Evolutionary conservation across 2,329 filamentous ascomycete species (phyloP).

Genomic region (Aspergillus felis): DNA sequence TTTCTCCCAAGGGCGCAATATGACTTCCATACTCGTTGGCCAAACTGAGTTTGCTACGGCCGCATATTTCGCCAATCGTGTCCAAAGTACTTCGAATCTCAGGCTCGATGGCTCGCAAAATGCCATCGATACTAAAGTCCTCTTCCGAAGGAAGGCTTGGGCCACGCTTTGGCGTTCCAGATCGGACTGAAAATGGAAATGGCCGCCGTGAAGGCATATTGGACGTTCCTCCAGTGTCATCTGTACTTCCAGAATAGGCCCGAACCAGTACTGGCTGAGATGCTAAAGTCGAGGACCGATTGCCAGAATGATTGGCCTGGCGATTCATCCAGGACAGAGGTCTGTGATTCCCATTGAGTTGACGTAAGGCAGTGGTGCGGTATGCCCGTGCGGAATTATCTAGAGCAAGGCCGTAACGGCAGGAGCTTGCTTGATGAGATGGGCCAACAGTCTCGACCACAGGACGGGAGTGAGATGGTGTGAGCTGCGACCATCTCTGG

Average conservation of each 20-base stretch:
- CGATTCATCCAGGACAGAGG: slow-evolving; percentile 23
- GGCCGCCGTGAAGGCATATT: slow-evolving; percentile 31
- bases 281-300: slow-evolving; percentile 26
- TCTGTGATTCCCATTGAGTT: slow-evolving; percentile 27
- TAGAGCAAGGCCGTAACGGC: slow-evolving; percentile 21
- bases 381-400: slow-evolving; percentile 31
- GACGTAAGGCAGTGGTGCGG: slow-evolving; percentile 30
- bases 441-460: slow-evolving; percentile 16
- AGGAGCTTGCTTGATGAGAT: slow-evolving; percentile 21
- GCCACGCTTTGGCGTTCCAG: slow-evolving; percentile 18
- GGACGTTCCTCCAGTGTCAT: slow-evolving; percentile 24
- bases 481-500: slow-evolving; percentile 29
- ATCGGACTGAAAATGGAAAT: slow-evolving; percentile 26
- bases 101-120: slow-evolving; percentile 54
- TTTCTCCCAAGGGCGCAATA: slow-evolving; percentile 58
- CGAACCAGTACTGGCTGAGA: slow-evolving; percentile 44
- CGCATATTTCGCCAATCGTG: slow-evolving; percentile 61
- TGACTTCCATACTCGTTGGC: slow-evolving; percentile 62
- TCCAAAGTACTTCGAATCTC: slow-evolving; percentile 57
- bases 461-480: slow-evolving; percentile 22
- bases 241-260: slow-evolving; percentile 38
- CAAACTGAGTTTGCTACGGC: slow-evolving; percentile 57
- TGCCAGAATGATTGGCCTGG: slow-evolving; percentile 18
- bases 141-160: slow-evolving; percentile 45
- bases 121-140: slow-evolving; percentile 54